A percentile compares a stretch with the other conserved stretches of the same genome.
Conservation (phyloP, 1,284 basidiomycete species). For the Bjerkandera adusta region DNA sequence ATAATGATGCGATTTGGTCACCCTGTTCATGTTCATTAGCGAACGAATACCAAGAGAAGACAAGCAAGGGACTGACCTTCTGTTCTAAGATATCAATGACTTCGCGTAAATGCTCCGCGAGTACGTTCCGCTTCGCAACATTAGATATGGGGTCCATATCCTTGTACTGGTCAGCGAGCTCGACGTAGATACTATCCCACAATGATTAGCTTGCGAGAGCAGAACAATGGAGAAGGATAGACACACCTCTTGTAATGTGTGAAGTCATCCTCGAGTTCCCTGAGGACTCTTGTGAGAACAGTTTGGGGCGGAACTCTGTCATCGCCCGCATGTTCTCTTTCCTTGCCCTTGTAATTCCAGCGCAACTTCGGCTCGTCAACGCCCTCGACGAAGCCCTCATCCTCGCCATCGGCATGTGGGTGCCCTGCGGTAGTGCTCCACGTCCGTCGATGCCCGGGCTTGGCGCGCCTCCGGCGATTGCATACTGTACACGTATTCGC, state of each 20-base stretch:
- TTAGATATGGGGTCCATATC: constrained; percentile 81
- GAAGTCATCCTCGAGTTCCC: constrained; percentile 89
- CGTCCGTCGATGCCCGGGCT: not conserved
- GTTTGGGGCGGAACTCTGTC: constrained; percentile 76
- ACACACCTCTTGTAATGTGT: constrained; percentile 84
- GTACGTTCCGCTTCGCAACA: constrained; percentile 72
- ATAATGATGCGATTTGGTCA: constrained; percentile 84
- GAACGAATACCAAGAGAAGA: not conserved
- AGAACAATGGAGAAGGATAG: not conserved
- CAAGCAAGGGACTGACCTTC: constrained; percentile 55
- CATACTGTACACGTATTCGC: constrained; percentile 66
- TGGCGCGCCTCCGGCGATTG: constrained; percentile 35
- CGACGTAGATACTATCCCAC: constrained; percentile 73
- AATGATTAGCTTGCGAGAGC: constrained; percentile 10
- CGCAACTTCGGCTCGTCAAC: constrained; percentile 30
- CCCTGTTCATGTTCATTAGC: constrained; percentile 47
- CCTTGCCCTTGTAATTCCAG: constrained; percentile 28
- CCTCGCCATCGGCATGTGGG: constrained; percentile 15
- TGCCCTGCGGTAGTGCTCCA: constrained; percentile 4
- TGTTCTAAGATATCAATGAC: constrained; percentile 88
- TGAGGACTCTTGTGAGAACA: constrained; percentile 71
- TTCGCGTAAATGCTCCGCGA: constrained; percentile 84
- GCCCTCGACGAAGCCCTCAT: constrained; percentile 47
- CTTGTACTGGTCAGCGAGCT: constrained; percentile 88
- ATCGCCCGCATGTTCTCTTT: constrained; percentile 14